Conservation (phyloP, 1,284 basidiomycete species). For the Uromyces viciae-fabae region DNA sequence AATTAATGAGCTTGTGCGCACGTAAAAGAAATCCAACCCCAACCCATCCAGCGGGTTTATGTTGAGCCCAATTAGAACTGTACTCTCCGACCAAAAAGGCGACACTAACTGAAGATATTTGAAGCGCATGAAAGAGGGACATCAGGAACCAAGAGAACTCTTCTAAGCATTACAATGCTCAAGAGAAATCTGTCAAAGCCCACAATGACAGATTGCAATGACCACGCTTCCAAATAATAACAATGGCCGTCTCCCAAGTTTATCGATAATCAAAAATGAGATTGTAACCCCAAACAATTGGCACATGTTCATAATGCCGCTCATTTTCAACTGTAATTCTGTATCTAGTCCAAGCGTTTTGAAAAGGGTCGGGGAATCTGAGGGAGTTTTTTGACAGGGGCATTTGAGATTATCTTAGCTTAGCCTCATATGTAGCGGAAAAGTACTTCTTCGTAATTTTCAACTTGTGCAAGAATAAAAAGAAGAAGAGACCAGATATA, state of each 20-base stretch:
- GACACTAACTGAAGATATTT: constrained; percentile 28
- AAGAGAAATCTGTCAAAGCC: background rate
- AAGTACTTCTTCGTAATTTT: no score
- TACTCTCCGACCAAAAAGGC: constrained; percentile 41
- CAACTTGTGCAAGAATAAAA: background rate
- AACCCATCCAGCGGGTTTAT: constrained; percentile 45
- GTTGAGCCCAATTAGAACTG: constrained; percentile 41
- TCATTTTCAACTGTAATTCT: constrained; percentile 45
- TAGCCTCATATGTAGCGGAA: background rate
- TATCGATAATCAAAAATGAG: constrained; percentile 47
- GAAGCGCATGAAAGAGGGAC: background rate
- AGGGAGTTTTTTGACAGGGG: background rate
- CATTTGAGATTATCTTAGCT: background rate
- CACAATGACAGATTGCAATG: constrained; percentile 36
- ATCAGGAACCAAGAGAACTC: background rate
- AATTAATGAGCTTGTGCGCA: background rate
- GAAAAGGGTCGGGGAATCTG: constrained; percentile 50
- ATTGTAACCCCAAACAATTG: constrained; percentile 47
- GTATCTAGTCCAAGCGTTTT: constrained; percentile 47
- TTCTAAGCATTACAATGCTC: background rate
- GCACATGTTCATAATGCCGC: constrained; percentile 46
- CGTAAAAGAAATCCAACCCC: constrained; percentile 39
- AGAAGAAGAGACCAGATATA: background rate
- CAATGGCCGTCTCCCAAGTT: constrained; percentile 46
- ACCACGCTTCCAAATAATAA: constrained; percentile 43